Conservation (phyloP, 768 basidiomycete genomes). For the Leccinum disarticulatum region DNA sequence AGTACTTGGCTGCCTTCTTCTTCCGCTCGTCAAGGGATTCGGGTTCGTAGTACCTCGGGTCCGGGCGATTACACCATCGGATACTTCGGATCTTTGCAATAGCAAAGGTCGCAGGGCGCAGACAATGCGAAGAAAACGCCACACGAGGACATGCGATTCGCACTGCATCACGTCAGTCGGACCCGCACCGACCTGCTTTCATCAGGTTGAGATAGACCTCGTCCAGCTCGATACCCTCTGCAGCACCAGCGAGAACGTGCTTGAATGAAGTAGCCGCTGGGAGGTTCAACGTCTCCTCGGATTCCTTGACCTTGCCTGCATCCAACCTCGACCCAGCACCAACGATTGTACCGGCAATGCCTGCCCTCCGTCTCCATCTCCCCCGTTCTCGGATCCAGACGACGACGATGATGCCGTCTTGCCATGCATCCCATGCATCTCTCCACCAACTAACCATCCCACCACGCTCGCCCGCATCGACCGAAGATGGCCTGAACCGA, state of each 20-base stretch:
- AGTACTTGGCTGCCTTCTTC: slow-evolving; percentile 99
- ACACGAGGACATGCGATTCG: slow-evolving; percentile 99
- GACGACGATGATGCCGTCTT: neutral
- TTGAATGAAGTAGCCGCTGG: slow-evolving; percentile 99
- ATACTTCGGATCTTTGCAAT: slow-evolving; percentile 98
- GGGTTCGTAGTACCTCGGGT: slow-evolving; percentile 48
- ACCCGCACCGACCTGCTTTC: neutral
- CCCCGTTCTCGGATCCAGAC: slow-evolving; percentile 6
- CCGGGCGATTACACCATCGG: slow-evolving; percentile 98
- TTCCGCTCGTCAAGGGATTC: slow-evolving; percentile 90
- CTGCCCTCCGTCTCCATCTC: neutral
- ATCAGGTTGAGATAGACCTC: slow-evolving; percentile 54
- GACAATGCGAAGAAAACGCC: slow-evolving; percentile 98
- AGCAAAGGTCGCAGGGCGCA: slow-evolving; percentile 82
- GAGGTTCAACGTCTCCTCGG: slow-evolving; percentile 79
- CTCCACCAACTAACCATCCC: neutral
- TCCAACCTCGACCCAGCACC: slow-evolving; percentile 3
- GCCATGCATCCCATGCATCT: slow-evolving; percentile 4
- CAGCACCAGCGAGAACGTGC: slow-evolving; percentile 97
- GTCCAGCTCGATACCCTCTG: slow-evolving; percentile 82
- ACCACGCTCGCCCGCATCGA: too few relatives aligned
- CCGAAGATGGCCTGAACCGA: neutral
- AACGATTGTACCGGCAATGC: slow-evolving; percentile 1
- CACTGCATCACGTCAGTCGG: slow-evolving; percentile 45
- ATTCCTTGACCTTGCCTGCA: slow-evolving; percentile 60